A percentile compares a stretch with the other conserved stretches of the same genome.
phyloP scores from a whole-genome alignment of 169 alveolate species.

The Plasmodium cynomolgi region DNA sequence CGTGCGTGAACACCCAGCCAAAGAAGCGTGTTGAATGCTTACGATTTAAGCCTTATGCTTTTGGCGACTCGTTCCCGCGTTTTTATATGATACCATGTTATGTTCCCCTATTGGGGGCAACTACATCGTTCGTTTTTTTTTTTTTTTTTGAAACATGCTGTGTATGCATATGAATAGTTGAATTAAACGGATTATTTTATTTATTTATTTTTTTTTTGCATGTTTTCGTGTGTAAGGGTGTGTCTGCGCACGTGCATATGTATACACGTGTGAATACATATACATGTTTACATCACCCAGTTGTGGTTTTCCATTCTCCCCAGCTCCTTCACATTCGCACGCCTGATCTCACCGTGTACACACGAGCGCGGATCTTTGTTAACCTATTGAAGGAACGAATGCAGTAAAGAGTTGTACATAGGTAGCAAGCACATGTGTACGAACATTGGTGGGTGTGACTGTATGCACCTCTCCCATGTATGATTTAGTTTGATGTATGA shows the following conservation, averaged over 20 bases:
- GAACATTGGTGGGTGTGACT: not conserved
- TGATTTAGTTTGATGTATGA: not conserved
- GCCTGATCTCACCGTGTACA: not conserved
- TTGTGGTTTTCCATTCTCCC: not conserved
- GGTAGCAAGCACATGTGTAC: not conserved
- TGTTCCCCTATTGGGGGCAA: not conserved
- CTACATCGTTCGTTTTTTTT: not conserved
- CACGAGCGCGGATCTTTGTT: not conserved
- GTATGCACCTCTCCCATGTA: not conserved
- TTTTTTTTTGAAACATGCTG: not conserved
- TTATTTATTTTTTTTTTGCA: not conserved
- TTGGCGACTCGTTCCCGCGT: not conserved
- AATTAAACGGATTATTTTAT: not conserved
- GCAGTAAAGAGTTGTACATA: not conserved
- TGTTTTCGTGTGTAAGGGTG: too few species aligned
- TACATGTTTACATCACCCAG: not conserved
- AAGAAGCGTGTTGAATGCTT: not conserved
- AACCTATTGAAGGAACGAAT: not conserved
- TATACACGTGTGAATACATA: not conserved
- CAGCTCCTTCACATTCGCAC: not conserved
- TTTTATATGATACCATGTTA: not conserved
- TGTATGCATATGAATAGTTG: not conserved
- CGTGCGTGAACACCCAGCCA: not conserved
- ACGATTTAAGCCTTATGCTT: not conserved
- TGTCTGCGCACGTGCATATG: not conserved